phyloP scores from a whole-genome alignment of 331 rosid species.

The Ulmus americana region DNA sequence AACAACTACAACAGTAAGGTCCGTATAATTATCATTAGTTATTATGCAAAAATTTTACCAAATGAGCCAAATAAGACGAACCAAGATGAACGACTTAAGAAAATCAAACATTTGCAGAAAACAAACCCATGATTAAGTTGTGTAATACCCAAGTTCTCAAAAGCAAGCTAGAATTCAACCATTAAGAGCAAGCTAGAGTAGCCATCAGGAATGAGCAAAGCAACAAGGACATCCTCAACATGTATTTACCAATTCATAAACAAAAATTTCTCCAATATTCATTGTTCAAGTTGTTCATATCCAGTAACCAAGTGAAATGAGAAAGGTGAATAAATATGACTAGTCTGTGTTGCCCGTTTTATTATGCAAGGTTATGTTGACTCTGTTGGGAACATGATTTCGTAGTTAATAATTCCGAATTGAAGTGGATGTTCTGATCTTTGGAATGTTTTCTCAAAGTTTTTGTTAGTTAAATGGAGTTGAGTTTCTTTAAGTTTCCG shows the following conservation, averaged over 20 bases:
- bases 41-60: not conserved
- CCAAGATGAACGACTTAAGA: not conserved
- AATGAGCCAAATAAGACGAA: not conserved
- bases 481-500: too few relatives aligned
- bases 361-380: too few relatives aligned
- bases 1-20: not conserved
- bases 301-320: not conserved
- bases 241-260: too few relatives aligned
- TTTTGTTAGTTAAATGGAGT: too few relatives aligned
- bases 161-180: not conserved
- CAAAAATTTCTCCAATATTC: not conserved
- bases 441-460: too few relatives aligned
- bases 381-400: too few relatives aligned
- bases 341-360: too few relatives aligned
- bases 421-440: too few relatives aligned
- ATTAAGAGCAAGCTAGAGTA: not conserved
- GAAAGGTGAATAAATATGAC: too few relatives aligned
- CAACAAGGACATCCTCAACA: too few relatives aligned
- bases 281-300: not conserved
- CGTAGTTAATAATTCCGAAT: too few relatives aligned
- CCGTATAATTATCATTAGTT: not conserved
- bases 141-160: not conserved
- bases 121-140: not conserved
- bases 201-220: too few relatives aligned
- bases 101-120: not conserved